Base-by-base conservation (phyloP, 371 early-diverging fungal species). In the Apophysomyces sp. region DNA sequence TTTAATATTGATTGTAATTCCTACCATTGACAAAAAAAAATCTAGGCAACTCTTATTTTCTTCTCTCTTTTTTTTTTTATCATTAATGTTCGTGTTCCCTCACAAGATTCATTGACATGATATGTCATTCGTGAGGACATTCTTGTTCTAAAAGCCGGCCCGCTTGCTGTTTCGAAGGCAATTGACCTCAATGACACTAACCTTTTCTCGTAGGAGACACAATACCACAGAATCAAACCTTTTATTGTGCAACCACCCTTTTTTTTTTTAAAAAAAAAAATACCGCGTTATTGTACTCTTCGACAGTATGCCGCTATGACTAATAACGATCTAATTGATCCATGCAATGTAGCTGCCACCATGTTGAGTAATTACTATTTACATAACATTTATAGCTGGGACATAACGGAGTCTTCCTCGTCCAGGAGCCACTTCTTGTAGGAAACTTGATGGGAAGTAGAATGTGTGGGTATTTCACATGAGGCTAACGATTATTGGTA, bases 401-500 rank as follows among this genome's bases (percentile, higher is more conserved):
- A 44, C 16, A 26, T 2, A 21, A 44, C 21, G 21, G 21, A 21
- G 11, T 18, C 13, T 18, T n/a, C 7, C 6, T 41, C 18, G 4
- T 18, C 21, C n/a, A 9, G 21, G 11, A 44, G 9, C 21, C 9
- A 4, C 49, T 21, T 18, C 21, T 7, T 21, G 21, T 9, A 44
- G 21, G 18, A 44, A 44, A 9, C 21, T 6, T 8, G 24, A 44
- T 44, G 49, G 49, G 49, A 44, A 44, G 49, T 21, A 16, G 21
- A 44, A 44, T 21, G 21, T 44, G 49, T 44, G 49, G 49, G 49
- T 44, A 44, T 44, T 44, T 44, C 49, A 44, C 49, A 44, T 44
- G 49, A 44, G 49, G 8, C 49, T 44, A 44, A 44, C 49, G 16
- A 21, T 44, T 44, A 44, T 44, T 44, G 49, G 49, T 44, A 44